A percentile compares a stretch with the other conserved stretches of the same genome.
Conservation (phyloP, 805 yeast species). For the Scheffersomyces lignosus region DNA sequence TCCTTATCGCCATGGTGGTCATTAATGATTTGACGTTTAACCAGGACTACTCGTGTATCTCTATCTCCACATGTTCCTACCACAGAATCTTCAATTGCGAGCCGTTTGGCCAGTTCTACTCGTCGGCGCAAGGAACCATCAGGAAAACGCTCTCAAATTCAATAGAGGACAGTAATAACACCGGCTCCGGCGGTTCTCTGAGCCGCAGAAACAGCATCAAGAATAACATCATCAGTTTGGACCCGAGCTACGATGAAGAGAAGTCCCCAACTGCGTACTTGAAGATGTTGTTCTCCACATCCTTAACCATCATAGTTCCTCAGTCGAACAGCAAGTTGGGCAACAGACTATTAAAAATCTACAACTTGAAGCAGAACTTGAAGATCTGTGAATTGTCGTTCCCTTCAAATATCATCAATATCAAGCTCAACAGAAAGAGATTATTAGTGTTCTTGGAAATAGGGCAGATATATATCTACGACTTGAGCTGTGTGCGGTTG, state of each 20-base stretch:
- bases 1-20: too few relatives aligned
- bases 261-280: conserved; percentile 31
- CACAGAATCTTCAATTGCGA: conserved; percentile 45
- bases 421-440: conserved; percentile 79
- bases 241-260: conserved; percentile 5
- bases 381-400: conserved; percentile 86
- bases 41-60: conserved; percentile 42
- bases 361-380: conserved; percentile 40
- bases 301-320: conserved; percentile 42
- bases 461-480: conserved; percentile 86
- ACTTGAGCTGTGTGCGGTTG: conserved; percentile 84
- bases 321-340: conserved; percentile 19
- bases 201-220: neutral
- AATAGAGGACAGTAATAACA: conserved; percentile 2
- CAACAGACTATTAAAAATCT: conserved; percentile 35
- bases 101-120: conserved; percentile 45
- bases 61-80: conserved; percentile 30
- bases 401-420: conserved; percentile 70
- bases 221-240: neutral
- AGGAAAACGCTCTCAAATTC: conserved; percentile 14
- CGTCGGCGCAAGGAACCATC: conserved; percentile 16
- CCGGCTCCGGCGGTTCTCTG: conserved; percentile 5
- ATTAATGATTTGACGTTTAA: conserved; percentile 42
- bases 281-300: conserved; percentile 42
- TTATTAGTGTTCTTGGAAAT: conserved; percentile 68